These are phyloP conservation scores for Barnettozyma salicaria DNA, from an alignment of 805 yeast genomes.

Conservation along the genomic window DNA sequence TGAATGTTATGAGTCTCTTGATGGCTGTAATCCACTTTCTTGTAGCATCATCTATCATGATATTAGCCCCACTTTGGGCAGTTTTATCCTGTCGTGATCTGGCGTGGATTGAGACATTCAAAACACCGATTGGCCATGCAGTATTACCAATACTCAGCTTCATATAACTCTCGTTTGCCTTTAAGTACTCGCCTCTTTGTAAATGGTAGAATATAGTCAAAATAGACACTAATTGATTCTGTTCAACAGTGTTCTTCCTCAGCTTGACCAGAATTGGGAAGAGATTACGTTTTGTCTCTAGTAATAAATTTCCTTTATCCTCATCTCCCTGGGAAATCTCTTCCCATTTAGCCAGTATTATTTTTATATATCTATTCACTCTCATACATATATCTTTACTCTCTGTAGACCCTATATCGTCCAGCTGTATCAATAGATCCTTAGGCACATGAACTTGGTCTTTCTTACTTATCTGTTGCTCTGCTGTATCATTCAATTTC, in stretches of 20 bases:
- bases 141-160: constrained; percentile 79
- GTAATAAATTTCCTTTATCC: constrained; percentile 20
- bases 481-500: background rate
- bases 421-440: constrained; percentile 15
- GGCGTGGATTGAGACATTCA: constrained; percentile 73
- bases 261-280: constrained; percentile 50
- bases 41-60: constrained; percentile 72
- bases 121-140: constrained; percentile 90
- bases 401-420: constrained; percentile 14
- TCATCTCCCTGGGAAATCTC: constrained; percentile 16
- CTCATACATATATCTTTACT: constrained; percentile 16
- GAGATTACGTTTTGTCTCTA: constrained; percentile 44
- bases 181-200: constrained; percentile 45
- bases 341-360: constrained; percentile 34
- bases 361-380: constrained; percentile 27
- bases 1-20: constrained; percentile 63
- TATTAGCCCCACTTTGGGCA: constrained; percentile 55
- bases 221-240: constrained; percentile 45
- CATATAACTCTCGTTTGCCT: constrained; percentile 65
- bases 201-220: constrained; percentile 53
- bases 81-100: constrained; percentile 58
- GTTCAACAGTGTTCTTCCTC: constrained; percentile 35
- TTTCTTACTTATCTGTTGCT: background rate
- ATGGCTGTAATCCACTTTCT: constrained; percentile 71
- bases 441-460: constrained; percentile 5